These are phyloP conservation scores for Malus hybrid DNA, from an alignment of 331 rosid genomes.

Conservation along the genomic window DNA sequence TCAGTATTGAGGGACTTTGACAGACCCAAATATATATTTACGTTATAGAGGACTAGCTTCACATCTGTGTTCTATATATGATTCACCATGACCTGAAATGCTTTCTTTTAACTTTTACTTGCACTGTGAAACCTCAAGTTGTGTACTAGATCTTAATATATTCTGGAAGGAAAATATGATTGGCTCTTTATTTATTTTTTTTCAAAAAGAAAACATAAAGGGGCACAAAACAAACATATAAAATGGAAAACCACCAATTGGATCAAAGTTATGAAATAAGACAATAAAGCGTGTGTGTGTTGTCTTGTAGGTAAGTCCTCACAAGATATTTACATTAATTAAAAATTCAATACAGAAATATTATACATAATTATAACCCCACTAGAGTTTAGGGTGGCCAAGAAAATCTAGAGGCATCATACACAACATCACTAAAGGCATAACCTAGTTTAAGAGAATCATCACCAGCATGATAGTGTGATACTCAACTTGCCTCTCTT, in stretches of 20 bases:
- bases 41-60: background rate
- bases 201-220: background rate
- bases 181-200: background rate
- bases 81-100: background rate
- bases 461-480: background rate
- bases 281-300: background rate
- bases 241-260: background rate
- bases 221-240: background rate
- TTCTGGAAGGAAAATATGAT: background rate
- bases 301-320: background rate
- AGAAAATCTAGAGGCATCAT: background rate
- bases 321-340: background rate
- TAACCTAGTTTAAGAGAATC: slow-evolving; percentile 1
- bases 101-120: background rate
- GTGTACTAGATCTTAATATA: background rate
- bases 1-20: background rate
- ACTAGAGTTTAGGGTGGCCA: background rate
- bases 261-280: background rate
- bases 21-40: background rate
- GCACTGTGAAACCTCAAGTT: background rate
- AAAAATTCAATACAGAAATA: background rate
- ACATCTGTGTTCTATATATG: background rate
- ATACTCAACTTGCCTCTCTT: background rate
- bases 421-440: background rate
- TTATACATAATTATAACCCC: background rate